Percentiles rank a stretch among this genome's conserved stretches.
Conservation (phyloP, 805 yeast species). For the Cyberlindnera nakhonratchasimensis region DNA sequence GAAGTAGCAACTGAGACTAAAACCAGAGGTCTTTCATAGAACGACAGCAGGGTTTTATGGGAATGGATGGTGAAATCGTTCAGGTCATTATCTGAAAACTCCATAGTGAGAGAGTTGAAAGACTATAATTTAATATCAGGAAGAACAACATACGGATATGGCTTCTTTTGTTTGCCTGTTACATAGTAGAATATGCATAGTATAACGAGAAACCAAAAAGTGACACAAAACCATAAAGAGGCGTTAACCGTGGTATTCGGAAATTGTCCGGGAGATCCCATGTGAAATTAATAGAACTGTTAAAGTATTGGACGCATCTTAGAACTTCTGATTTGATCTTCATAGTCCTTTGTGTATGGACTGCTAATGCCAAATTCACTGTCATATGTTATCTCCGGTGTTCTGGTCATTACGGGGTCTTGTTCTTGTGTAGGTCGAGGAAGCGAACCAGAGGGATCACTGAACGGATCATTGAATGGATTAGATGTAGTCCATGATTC, state of each 20-base stretch:
- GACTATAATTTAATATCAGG: not conserved
- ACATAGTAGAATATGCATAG: not conserved
- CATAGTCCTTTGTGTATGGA: not conserved
- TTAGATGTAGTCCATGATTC: not conserved
- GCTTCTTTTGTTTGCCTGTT: not conserved
- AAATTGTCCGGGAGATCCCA: too few species aligned
- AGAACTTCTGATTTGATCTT: not conserved
- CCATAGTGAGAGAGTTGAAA: not conserved
- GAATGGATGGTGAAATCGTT: not conserved
- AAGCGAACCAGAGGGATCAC: not conserved
- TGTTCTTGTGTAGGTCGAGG: not conserved
- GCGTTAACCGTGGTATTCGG: too few species aligned
- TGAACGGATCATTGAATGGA: conserved; percentile 2
- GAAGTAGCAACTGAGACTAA: too few species aligned
- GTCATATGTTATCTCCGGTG: not conserved
- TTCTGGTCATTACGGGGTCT: not conserved
- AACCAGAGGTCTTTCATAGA: too few species aligned
- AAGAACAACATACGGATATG: too few species aligned
- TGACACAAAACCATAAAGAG: conserved; percentile 1
- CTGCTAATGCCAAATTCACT: not conserved
- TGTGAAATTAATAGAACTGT: not conserved
- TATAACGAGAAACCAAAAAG: not conserved
- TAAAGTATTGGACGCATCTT: conserved; percentile 7
- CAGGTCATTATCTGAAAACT: not conserved
- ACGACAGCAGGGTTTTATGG: too few species aligned